Conservation (phyloP, 1,139 yeast species). For the Yamadazyma aaseri region DNA sequence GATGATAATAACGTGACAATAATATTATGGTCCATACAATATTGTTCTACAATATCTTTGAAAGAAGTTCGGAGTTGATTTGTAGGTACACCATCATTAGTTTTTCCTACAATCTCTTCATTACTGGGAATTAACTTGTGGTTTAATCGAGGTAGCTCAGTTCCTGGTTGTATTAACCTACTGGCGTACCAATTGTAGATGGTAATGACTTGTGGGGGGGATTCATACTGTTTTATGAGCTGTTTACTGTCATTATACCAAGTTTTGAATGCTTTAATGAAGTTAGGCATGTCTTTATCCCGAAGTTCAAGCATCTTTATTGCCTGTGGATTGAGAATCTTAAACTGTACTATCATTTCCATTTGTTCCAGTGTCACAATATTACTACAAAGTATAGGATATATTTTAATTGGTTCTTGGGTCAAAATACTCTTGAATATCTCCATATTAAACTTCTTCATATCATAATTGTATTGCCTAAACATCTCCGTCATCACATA, state of each 20-base stretch:
- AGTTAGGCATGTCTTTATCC: not conserved
- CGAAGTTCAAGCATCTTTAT: slow-evolving; percentile 14
- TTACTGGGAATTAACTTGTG: not conserved
- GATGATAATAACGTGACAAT: too few relatives aligned
- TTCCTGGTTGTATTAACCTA: slow-evolving; percentile 2
- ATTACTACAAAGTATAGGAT: not conserved
- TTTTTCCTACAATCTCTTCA: not conserved
- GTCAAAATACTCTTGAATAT: slow-evolving; percentile 1
- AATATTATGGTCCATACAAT: slow-evolving; percentile 28
- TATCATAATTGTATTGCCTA: slow-evolving; percentile 6
- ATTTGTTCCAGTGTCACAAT: slow-evolving; percentile 5
- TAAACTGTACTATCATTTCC: slow-evolving; percentile 24
- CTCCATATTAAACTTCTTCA: slow-evolving; percentile 1
- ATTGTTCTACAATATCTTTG: slow-evolving; percentile 36
- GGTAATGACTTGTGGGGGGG: not conserved
- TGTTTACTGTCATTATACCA: slow-evolving; percentile 13
- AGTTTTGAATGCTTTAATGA: slow-evolving; percentile 12
- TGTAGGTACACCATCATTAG: slow-evolving; percentile 29
- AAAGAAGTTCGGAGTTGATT: slow-evolving; percentile 32
- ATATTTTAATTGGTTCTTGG: not conserved
- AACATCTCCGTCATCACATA: slow-evolving; percentile 13
- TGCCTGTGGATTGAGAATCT: slow-evolving; percentile 26
- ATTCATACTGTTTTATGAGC: slow-evolving; percentile 3
- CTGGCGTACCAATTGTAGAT: slow-evolving; percentile 7
- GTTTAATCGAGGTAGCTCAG: slow-evolving; percentile 1